A percentile compares a stretch with the other conserved stretches of the same genome.
phyloP scores from a whole-genome alignment of 305 asterid species.

The Fraxinus floribunda region DNA sequence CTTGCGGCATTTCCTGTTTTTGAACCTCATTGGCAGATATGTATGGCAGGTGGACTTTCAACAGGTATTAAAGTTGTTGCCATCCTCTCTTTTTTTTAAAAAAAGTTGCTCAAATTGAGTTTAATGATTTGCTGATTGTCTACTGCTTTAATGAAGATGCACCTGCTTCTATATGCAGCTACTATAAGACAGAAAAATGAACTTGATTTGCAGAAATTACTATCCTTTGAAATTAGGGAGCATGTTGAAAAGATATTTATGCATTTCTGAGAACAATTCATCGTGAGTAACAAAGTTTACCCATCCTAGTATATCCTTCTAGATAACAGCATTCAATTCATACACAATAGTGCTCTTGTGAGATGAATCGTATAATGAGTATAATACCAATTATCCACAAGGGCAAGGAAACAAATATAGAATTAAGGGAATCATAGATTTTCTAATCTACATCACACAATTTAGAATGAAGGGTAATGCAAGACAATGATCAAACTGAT shows the following conservation, averaged over 20 bases:
- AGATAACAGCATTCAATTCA: not conserved
- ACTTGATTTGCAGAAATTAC: not conserved
- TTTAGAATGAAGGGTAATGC: not conserved
- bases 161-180: not conserved
- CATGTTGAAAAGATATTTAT: not conserved
- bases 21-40: conserved; percentile 99
- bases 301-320: not conserved
- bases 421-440: not conserved
- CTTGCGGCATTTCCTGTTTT: conserved; percentile 97
- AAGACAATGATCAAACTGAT: not conserved
- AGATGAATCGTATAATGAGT: not conserved
- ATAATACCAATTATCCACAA: not conserved
- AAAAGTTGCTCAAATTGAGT: not conserved
- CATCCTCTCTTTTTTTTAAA: not conserved
- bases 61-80: conserved; percentile 50
- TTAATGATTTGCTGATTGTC: not conserved
- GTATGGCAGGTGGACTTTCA: conserved; percentile 99
- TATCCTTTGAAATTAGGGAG: not conserved
- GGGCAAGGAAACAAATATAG: not conserved
- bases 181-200: not conserved
- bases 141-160: conserved; percentile 3
- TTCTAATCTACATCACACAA: not conserved
- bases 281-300: not conserved
- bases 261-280: not conserved
- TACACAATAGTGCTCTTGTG: not conserved